These are phyloP conservation scores for Sporisorium sorghi DNA, from an alignment of 1,284 basidiomycete species.

Conservation along the genomic window DNA sequence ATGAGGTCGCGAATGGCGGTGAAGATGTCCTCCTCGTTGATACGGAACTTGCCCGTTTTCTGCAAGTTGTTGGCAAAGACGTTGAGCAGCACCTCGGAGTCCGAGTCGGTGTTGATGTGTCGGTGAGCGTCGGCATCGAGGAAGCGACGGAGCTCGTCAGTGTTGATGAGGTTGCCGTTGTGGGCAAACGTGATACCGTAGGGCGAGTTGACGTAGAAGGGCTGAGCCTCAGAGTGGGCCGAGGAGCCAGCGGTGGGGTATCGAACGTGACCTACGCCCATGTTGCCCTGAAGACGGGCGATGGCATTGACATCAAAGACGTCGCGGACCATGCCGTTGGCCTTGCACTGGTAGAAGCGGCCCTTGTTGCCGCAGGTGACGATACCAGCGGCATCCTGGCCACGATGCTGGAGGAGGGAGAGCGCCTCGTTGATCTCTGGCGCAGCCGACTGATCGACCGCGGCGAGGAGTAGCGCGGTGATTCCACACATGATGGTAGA, in stretches of 20 bases:
- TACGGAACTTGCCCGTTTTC: constrained; percentile 98
- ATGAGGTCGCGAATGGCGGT: constrained; percentile 90
- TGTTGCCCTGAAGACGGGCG: constrained; percentile 84
- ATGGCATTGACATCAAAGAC: constrained; percentile 88
- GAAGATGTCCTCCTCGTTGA: constrained; percentile 99
- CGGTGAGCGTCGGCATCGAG: constrained; percentile 97
- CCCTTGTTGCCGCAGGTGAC: constrained; percentile 96
- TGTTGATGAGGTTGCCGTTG: constrained; percentile 99
- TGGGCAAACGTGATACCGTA: constrained; percentile 98
- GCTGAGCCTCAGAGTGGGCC: constrained; percentile 95
- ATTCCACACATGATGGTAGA: constrained; percentile 66
- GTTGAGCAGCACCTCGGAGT: constrained; percentile 96
- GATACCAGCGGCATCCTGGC: constrained; percentile 98
- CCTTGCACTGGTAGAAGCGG: constrained; percentile 97
- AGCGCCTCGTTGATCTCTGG: constrained; percentile 69
- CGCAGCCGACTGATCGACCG: constrained; percentile 51
- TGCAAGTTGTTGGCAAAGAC: constrained; percentile 98
- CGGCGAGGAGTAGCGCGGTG: constrained; percentile 64
- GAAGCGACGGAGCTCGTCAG: constrained; percentile 82
- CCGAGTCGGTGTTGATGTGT: constrained; percentile 98
- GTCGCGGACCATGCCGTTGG: constrained; percentile 99
- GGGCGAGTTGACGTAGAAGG: constrained; percentile 99
- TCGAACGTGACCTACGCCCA: constrained; percentile 92
- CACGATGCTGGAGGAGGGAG: constrained; percentile 71
- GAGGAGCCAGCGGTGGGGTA: constrained; percentile 97